Base-by-base conservation (phyloP, 495 filamentous ascomycete genomes). In the Echria macrotheca region DNA sequence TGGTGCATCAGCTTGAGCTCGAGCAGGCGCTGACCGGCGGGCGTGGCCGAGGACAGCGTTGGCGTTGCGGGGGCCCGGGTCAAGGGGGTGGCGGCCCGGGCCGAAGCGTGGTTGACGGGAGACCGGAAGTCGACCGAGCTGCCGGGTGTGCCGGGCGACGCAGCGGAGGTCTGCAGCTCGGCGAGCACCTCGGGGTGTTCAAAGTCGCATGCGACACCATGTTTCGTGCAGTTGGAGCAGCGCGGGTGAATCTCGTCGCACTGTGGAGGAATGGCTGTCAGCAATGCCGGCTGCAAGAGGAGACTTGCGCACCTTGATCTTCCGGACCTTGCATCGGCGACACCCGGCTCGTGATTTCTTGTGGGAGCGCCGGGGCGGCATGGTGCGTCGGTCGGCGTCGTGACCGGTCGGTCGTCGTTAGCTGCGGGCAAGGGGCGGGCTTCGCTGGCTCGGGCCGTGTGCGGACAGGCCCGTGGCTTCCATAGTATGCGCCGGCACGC, bases 291-390 rank as follows among this genome's bases (percentile, higher is more conserved):
- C 14, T n/a, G n/a, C n/a, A n/a, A n/a, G n/a, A n/a, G n/a, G n/a
- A n/a, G n/a, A n/a, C n/a, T n/a, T 31, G 43, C 59, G 18, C 67
- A 79, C 78, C 73, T 83, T 83, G 41, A 83, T 80, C 64, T 82
- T 82, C 35, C 80, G 69, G 40, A 66, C 61, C 66, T 83, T 84
- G 67, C 80, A 84, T 31, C 79, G 68, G 49, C 69, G 65, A 51
- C 80, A 84, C 19, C 80, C 80, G 31, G 76, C 69, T 47, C 79
- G 69, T 35, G 75, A 79, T 66, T 84, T 84, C 55, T 80, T 83
- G 57, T 84, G 80, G 22, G 77, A 77, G 61, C 78, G 72, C 57
- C 80, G 67, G 6, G 80, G 76, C 32, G 80, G 72, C 75, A 79
- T 77, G 44, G 23, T 54, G 35, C 19, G 18, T 36, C 7, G 11